A percentile compares a stretch with the other conserved stretches of the same genome.
These are phyloP conservation scores for Solanum hybrid DNA, from an alignment of 305 asterid genomes.

Conservation along the genomic window DNA sequence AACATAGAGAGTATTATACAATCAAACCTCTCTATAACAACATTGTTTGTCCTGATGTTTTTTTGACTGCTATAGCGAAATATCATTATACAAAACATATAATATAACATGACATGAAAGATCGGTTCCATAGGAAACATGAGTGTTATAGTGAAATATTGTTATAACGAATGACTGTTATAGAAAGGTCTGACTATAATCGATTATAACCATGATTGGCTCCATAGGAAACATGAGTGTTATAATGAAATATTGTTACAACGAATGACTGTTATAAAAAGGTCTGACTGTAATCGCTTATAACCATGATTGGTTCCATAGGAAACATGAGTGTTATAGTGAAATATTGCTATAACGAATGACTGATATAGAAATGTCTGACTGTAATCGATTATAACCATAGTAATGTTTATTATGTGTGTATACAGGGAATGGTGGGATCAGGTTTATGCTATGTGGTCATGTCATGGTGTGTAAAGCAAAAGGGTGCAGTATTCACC, in stretches of 20 bases:
- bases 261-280: neutral
- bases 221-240: neutral
- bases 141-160: neutral
- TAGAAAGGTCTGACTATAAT: too few species aligned
- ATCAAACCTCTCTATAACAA: neutral
- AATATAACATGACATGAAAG: neutral
- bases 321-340: neutral
- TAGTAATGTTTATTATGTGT: neutral
- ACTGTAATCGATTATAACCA: neutral
- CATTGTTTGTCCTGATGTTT: too few species aligned
- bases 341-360: neutral
- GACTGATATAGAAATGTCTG: too few species aligned
- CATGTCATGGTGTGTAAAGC: slow-evolving; percentile 69
- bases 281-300: neutral
- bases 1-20: neutral
- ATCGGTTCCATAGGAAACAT: neutral
- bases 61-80: neutral
- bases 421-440: slow-evolving; percentile 54
- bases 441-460: slow-evolving; percentile 56
- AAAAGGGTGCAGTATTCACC: slow-evolving; percentile 68
- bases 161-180: too few species aligned
- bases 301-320: neutral
- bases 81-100: neutral
- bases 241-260: neutral
- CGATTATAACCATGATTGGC: neutral